A percentile compares a stretch with the other conserved stretches of the same genome.
phyloP scores from a whole-genome alignment of 176 grass and related monocot species.

The Cenchrus fungigraminus region DNA sequence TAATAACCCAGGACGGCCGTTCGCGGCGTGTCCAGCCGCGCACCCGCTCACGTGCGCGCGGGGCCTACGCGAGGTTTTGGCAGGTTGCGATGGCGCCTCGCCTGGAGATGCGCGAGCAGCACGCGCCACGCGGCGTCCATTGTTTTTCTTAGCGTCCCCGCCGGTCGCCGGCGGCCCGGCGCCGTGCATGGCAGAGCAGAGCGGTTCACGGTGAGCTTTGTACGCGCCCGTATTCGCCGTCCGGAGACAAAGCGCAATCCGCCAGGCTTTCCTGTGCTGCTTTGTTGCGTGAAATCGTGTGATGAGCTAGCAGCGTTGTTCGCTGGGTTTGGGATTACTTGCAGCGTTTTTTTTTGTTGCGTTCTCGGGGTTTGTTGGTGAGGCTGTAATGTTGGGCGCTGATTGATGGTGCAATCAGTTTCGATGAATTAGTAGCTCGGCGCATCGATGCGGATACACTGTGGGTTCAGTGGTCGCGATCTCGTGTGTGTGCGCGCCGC shows the following conservation, averaged over 20 bases:
- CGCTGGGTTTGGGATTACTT: not conserved
- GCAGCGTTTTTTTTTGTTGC: not conserved
- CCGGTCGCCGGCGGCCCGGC: not conserved
- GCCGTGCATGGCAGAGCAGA: not conserved
- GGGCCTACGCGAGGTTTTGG: constrained; percentile 4
- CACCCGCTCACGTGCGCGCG: constrained; percentile 3
- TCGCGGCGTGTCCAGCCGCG: not conserved
- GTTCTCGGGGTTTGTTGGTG: not conserved
- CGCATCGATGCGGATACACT: not conserved
- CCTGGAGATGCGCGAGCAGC: constrained; percentile 9
- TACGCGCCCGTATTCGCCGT: not conserved
- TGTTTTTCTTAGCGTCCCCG: not conserved
- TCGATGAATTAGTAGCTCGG: not conserved
- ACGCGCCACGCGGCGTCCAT: not conserved
- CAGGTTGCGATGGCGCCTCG: not conserved
- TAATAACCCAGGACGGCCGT: not conserved
- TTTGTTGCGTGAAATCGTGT: not conserved
- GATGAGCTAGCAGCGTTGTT: not conserved
- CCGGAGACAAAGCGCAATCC: not conserved
- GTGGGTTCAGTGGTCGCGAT: not conserved
- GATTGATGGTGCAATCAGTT: not conserved
- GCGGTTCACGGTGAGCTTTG: not conserved
- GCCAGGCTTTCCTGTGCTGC: not conserved
- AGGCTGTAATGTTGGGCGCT: not conserved
- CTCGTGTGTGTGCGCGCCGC: constrained; percentile 2